These are phyloP conservation scores for Lippia alba DNA, from an alignment of 305 asterid genomes.

Conservation along the genomic window DNA sequence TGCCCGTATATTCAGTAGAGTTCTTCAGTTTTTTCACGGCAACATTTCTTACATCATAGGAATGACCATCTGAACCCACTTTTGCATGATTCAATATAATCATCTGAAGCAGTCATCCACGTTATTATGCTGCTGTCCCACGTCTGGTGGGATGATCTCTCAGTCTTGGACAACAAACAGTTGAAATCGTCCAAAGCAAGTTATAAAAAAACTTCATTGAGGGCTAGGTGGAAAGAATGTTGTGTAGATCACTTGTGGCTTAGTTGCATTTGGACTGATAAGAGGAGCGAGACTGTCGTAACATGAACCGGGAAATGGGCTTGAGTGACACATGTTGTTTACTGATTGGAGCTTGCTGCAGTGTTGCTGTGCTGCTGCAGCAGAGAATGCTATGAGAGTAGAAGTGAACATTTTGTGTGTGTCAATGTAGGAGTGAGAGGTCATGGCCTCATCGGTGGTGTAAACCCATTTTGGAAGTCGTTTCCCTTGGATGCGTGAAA, in stretches of 20 bases:
- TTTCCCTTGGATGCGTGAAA: no score
- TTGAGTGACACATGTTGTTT: neutral
- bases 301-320: neutral
- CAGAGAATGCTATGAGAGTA: neutral
- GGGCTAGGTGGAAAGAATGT: neutral
- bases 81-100: constrained; percentile 5
- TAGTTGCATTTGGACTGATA: neutral
- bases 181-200: neutral
- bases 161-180: neutral
- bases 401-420: neutral
- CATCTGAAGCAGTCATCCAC: neutral
- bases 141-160: neutral
- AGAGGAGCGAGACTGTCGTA: neutral
- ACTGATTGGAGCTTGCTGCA: constrained; percentile 9
- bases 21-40: neutral
- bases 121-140: neutral
- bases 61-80: constrained; percentile 2
- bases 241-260: constrained; percentile 1
- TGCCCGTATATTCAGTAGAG: constrained; percentile 5
- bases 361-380: neutral
- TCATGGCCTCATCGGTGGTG: neutral
- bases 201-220: constrained; percentile 8
- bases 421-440: neutral
- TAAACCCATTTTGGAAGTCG: no score
- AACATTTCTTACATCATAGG: neutral